Base-by-base conservation (phyloP, 441 rosid species). In the Erodium texanum region DNA sequence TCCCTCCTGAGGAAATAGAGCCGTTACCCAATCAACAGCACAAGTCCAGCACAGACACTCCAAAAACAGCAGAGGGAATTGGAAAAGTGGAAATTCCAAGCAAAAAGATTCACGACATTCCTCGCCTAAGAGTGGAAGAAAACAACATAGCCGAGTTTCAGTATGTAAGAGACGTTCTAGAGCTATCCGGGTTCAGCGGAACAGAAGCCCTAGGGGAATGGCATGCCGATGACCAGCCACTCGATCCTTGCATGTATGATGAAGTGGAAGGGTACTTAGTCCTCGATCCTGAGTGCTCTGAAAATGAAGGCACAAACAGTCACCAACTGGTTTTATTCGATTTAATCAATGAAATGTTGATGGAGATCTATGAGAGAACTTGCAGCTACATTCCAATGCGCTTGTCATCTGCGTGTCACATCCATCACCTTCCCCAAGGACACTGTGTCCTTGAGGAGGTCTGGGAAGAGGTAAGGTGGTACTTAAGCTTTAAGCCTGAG, bases 121-220 rank as follows among this genome's bases (percentile, higher is more conserved):
- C 77, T 10, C 67, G 65, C 1, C 71, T 77, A 64, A 77, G 66
- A 45, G 80, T 83, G 65, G 78, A 81, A 67, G 78, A 67, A 48
- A 84, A 83, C 62, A 89, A 86, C 72, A 77, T 71, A 70, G 58
- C 71, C 5, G 79, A 84, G 64, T 89, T 82, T 61, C 80, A 83
- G 74, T 90, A 84, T 29, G 99, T 93, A 16, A 87, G 78, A 77
- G 87, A 88, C 59, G 79, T 93, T 18, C 82, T 93, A 32, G 81
- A 82, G 65, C 76, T 90, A 65, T 86, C 98, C 0, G 97, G 97
- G 64, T 87, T 89, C 71, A 82, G 75, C 5, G 77, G 83, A 63
- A 79, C 56, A 0, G 93, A 86, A 67, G 63, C 79, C 0, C 84
- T 83, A 11, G 90, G 89, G 62, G 69, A 73, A 62, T 93, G 95